Percentiles rank a stretch among this genome's conserved stretches.
Conservation (phyloP, 495 filamentous ascomycete species). For the Penicillium mononematosum region DNA sequence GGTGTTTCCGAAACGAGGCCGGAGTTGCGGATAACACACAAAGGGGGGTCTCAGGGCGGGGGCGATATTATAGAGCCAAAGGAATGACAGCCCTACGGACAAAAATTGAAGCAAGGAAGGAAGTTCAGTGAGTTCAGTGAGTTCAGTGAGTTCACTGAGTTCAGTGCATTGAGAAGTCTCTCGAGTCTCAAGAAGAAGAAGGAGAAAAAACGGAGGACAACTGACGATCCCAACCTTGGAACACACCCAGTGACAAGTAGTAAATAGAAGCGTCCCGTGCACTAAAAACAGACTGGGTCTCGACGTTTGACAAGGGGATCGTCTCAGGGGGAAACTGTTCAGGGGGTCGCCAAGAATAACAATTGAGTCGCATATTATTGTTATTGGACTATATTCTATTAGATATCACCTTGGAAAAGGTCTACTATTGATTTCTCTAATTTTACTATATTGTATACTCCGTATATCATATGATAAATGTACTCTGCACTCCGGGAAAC, state of each 20-base stretch:
- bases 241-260: slow-evolving; percentile 1
- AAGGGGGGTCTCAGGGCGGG: slow-evolving; percentile 13
- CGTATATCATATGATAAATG: no score
- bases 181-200: slow-evolving; percentile 1
- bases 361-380: neutral
- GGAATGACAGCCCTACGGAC: slow-evolving; percentile 42
- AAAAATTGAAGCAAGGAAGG: neutral
- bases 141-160: neutral
- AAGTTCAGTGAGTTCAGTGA: no score
- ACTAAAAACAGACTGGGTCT: slow-evolving; percentile 10
- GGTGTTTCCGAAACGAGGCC: slow-evolving; percentile 1
- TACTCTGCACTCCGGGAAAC: neutral
- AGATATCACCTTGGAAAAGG: neutral
- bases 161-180: slow-evolving; percentile 1
- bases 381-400: neutral
- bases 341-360: slow-evolving; percentile 22
- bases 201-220: slow-evolving; percentile 19
- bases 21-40: slow-evolving; percentile 17
- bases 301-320: slow-evolving; percentile 11
- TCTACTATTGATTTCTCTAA: neutral
- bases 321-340: slow-evolving; percentile 13
- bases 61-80: slow-evolving; percentile 25
- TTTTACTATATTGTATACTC: neutral
- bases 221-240: slow-evolving; percentile 29
- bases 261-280: slow-evolving; percentile 24